Conservation (phyloP, 2,329 filamentous ascomycete genomes). For the Colletotrichum sidae region DNA sequence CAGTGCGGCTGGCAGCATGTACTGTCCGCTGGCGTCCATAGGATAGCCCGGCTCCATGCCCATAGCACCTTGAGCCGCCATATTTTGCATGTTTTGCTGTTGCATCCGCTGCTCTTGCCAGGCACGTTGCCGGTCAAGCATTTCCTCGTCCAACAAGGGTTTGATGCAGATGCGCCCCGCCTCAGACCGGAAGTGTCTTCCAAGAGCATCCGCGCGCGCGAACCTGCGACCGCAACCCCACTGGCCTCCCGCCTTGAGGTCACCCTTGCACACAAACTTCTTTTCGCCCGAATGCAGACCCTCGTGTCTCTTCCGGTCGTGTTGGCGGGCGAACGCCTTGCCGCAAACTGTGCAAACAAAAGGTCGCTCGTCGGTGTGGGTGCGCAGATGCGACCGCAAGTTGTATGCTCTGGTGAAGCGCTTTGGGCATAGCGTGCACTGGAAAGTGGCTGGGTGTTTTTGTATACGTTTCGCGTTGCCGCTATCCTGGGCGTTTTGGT, state of each 20-base stretch:
- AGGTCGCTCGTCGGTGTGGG: constrained; percentile 95
- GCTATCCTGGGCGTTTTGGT: constrained; percentile 73
- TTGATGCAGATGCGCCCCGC: constrained; percentile 97
- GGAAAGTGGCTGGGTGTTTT: constrained; percentile 97
- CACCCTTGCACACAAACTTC: constrained; percentile 96
- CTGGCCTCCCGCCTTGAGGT: constrained; percentile 82
- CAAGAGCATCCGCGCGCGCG: constrained; percentile 93
- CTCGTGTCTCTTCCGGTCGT: constrained; percentile 97
- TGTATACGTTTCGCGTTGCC: constrained; percentile 85
- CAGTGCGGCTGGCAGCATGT: constrained; percentile 85
- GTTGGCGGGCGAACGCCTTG: constrained; percentile 96
- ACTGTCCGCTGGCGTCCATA: constrained; percentile 67
- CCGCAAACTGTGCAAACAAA: constrained; percentile 98
- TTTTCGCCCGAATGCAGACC: constrained; percentile 97
- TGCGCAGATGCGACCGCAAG: constrained; percentile 91
- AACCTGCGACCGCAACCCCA: constrained; percentile 97
- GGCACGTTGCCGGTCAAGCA: constrained; percentile 80
- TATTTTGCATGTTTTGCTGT: constrained; percentile 72
- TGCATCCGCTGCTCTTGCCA: constrained; percentile 79
- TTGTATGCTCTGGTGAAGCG: constrained; percentile 98
- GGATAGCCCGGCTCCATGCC: constrained; percentile 71
- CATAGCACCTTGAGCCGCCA: constrained; percentile 64
- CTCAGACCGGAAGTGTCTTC: constrained; percentile 94
- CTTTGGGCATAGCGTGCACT: constrained; percentile 93
- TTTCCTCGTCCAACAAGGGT: constrained; percentile 95